Evolutionary conservation across 306 rosid species (phyloP).

Genomic region (Trifolium dubium): DNA sequence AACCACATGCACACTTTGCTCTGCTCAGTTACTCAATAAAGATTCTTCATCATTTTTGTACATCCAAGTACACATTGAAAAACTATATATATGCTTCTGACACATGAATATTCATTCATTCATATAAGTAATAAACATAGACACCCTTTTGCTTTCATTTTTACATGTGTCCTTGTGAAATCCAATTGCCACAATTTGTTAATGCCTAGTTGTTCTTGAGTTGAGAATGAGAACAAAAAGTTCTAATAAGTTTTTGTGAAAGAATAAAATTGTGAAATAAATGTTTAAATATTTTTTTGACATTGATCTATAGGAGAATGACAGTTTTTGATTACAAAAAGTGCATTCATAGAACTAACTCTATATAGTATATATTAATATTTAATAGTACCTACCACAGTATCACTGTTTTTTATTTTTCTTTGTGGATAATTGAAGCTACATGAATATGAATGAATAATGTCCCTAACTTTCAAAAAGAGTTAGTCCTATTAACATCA

Average conservation of each 20-base stretch:
- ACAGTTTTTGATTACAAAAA: constrained; percentile 48
- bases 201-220: constrained; percentile 10
- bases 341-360: constrained; percentile 42
- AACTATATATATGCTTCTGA: constrained; percentile 41
- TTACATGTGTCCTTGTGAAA: constrained; percentile 44
- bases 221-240: constrained; percentile 49
- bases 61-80: constrained; percentile 45
- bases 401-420: constrained; percentile 11
- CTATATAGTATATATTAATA: constrained; percentile 43
- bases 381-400: constrained; percentile 40
- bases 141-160: constrained; percentile 32
- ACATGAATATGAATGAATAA: constrained; percentile 43
- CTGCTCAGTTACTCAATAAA: constrained; percentile 26
- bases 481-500: constrained; percentile 64
- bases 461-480: constrained; percentile 41
- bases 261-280: constrained; percentile 47
- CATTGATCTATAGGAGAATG: constrained; percentile 58
- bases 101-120: constrained; percentile 40
- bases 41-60: constrained; percentile 43
- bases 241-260: constrained; percentile 44
- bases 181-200: constrained; percentile 30
- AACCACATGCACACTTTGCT: constrained; percentile 40
- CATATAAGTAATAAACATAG: constrained; percentile 1
- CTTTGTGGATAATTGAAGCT: constrained; percentile 30
- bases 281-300: constrained; percentile 47